These are phyloP conservation scores for Fusarium sp. DNA, from an alignment of 2,329 filamentous ascomycete species.

Conservation along the genomic window DNA sequence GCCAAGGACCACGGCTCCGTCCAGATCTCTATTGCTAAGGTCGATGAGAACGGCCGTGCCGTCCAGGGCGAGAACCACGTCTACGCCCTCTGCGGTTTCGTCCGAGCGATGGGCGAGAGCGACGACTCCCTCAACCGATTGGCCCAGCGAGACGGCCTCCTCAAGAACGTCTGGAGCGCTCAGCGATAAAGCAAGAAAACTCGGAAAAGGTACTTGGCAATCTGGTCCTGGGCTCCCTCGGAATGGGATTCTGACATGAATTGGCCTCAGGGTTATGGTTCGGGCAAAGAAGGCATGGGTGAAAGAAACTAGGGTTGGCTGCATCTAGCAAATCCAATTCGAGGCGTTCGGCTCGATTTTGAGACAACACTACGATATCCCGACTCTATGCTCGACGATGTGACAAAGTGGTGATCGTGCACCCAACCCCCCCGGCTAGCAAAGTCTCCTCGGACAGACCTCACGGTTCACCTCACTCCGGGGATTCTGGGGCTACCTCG, in stretches of 20 bases:
- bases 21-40: slow-evolving; percentile 96
- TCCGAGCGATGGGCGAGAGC: slow-evolving; percentile 96
- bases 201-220: slow-evolving; percentile 41
- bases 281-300: slow-evolving; percentile 53
- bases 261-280: slow-evolving; percentile 46
- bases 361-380: slow-evolving; percentile 52
- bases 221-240: slow-evolving; percentile 41
- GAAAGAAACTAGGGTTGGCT: slow-evolving; percentile 57
- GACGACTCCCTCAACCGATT: slow-evolving; percentile 97
- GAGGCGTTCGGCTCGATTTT: slow-evolving; percentile 61
- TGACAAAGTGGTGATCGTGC: slow-evolving; percentile 44
- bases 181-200: slow-evolving; percentile 63
- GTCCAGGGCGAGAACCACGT: slow-evolving; percentile 95
- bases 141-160: slow-evolving; percentile 92
- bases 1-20: slow-evolving; percentile 99
- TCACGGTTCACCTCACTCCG: slow-evolving; percentile 53
- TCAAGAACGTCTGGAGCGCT: slow-evolving; percentile 97
- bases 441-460: slow-evolving; percentile 65
- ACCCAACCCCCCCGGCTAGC: slow-evolving; percentile 60
- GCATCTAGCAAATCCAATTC: slow-evolving; percentile 60
- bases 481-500: slow-evolving; percentile 68
- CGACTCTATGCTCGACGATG: slow-evolving; percentile 44
- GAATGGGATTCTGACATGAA: slow-evolving; percentile 43
- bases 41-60: slow-evolving; percentile 98
- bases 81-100: slow-evolving; percentile 97